Percentiles rank a stretch among this genome's conserved stretches.
phyloP scores from a whole-genome alignment of 1,284 basidiomycete species.

The Ustilago loliicola region DNA sequence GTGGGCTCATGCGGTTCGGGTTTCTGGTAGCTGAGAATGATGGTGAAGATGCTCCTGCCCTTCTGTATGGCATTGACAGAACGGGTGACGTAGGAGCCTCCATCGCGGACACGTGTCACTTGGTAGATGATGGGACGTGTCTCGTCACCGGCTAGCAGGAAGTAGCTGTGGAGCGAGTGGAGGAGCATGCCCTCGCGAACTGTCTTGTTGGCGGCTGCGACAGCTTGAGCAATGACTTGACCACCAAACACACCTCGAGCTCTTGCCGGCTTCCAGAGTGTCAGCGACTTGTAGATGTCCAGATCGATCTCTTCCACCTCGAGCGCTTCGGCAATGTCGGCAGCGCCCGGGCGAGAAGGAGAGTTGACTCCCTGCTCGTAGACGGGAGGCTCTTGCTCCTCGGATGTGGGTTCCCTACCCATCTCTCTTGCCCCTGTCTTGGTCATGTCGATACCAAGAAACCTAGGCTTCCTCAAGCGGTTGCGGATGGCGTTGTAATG shows the following conservation, averaged over 20 bases:
- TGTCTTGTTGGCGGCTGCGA: constrained; percentile 59
- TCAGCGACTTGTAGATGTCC: constrained; percentile 59
- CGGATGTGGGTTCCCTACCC: constrained; percentile 54
- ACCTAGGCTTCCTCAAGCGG: neutral
- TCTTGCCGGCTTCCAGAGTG: constrained; percentile 62
- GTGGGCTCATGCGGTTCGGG: constrained; percentile 62
- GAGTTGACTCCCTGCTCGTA: constrained; percentile 59
- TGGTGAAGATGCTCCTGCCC: constrained; percentile 59
- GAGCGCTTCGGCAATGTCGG: constrained; percentile 57
- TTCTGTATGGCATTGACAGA: constrained; percentile 64
- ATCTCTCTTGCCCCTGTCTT: constrained; percentile 45
- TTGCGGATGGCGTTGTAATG: neutral
- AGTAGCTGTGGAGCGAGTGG: constrained; percentile 65
- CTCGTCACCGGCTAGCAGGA: constrained; percentile 61
- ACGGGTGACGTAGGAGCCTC: constrained; percentile 65
- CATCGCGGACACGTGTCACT: constrained; percentile 64
- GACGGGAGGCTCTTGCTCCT: constrained; percentile 55
- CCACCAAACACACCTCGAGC: constrained; percentile 69
- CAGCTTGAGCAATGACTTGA: constrained; percentile 64
- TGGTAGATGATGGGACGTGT: constrained; percentile 62
- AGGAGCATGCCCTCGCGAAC: constrained; percentile 55
- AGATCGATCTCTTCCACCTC: constrained; percentile 62
- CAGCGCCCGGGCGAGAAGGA: constrained; percentile 19
- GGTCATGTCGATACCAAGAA: constrained; percentile 14
- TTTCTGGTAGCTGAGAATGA: constrained; percentile 64